Evolutionary conservation across 1,139 yeast species (phyloP).

Genomic region (Hyphopichia burtonii): DNA sequence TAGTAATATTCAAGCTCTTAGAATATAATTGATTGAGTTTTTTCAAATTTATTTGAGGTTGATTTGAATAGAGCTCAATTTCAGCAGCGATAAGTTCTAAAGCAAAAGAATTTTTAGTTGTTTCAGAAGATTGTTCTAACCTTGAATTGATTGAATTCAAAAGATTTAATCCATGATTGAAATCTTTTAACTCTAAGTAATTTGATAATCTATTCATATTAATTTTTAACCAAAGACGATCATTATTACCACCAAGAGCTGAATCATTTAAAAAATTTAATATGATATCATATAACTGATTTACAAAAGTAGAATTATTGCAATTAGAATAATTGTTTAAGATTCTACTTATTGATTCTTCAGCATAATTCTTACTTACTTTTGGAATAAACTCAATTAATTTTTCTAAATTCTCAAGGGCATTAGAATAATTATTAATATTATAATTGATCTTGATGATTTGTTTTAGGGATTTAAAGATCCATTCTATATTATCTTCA

Average conservation of each 20-base stretch:
- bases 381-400: conserved; percentile 24
- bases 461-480: conserved; percentile 67
- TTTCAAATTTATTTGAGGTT: conserved; percentile 26
- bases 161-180: conserved; percentile 35
- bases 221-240: conserved; percentile 57
- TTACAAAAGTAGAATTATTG: conserved; percentile 25
- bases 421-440: conserved; percentile 30
- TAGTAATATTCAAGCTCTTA: conserved; percentile 46
- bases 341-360: conserved; percentile 60
- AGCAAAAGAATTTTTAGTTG: conserved; percentile 44
- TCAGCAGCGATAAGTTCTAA: conserved; percentile 68
- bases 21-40: conserved; percentile 49
- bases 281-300: conserved; percentile 28
- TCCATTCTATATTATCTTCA: conserved; percentile 31
- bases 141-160: conserved; percentile 40
- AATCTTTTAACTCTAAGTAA: conserved; percentile 38
- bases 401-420: conserved; percentile 27
- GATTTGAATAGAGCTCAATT: conserved; percentile 49
- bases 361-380: conserved; percentile 51
- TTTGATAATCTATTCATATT: conserved; percentile 52
- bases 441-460: conserved; percentile 53
- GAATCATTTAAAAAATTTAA: conserved; percentile 18
- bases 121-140: conserved; percentile 40
- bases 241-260: conserved; percentile 28
- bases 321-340: conserved; percentile 44